Conservation (phyloP, 2,329 filamentous ascomycete species). For the Lachnellula occidentalis region DNA sequence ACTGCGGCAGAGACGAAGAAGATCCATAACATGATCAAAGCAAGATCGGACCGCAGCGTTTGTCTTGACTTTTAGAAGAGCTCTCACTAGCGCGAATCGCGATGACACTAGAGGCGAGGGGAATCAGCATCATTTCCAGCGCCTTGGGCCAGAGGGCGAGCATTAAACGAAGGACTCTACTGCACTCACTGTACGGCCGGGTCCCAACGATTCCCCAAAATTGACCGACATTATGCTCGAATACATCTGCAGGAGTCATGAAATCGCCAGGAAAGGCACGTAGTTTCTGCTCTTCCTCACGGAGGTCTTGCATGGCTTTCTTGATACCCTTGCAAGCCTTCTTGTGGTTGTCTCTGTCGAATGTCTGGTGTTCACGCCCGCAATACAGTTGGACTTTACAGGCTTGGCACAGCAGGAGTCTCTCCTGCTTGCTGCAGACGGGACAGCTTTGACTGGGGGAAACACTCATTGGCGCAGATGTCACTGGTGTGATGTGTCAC, state of each 20-base stretch:
- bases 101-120: conserved; percentile 28
- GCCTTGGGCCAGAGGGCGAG: background rate
- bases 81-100: conserved; percentile 30
- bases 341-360: conserved; percentile 37
- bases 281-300: conserved; percentile 35
- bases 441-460: conserved; percentile 18
- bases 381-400: conserved; percentile 44
- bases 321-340: conserved; percentile 35
- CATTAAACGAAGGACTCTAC: background rate
- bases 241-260: conserved; percentile 31
- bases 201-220: conserved; percentile 41
- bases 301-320: conserved; percentile 26
- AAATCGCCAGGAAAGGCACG: conserved; percentile 29
- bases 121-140: background rate
- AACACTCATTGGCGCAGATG: conserved; percentile 1
- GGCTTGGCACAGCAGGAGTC: conserved; percentile 35
- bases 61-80: conserved; percentile 32
- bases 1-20: conserved; percentile 39
- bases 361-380: conserved; percentile 37
- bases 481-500: background rate
- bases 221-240: conserved; percentile 34
- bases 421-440: conserved; percentile 23
- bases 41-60: conserved; percentile 33
- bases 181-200: conserved; percentile 35
- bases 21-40: conserved; percentile 37